Evolutionary conservation across 2,329 filamentous ascomycete genomes (phyloP), one percentile per base, ranked within the genome.

Genomic region (Colletotrichum sp.): DNA sequence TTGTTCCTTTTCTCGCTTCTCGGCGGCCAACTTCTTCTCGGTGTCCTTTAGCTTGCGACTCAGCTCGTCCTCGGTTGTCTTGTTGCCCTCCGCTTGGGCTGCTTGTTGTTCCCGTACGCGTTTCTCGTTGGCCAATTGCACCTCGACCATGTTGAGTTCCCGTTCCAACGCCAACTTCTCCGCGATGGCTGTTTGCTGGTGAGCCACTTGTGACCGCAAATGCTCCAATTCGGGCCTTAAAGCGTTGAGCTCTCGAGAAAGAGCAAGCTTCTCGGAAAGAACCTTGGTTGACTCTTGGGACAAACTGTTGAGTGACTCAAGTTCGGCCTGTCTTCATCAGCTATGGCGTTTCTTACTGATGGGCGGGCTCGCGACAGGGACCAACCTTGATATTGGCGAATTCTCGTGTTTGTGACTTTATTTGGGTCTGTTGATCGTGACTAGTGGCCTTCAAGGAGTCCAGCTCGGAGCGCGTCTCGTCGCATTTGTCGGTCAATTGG

Each of bases 81-180:
- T 75, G n/a, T 30, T 64, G 26, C 67, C 30, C 34, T 77, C 75
- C 18, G 71, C 39, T 44, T 63, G 36, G 21, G 66, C 60, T 16
- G 39, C 21, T 21, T 75, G 72, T 52, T 77, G 72, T 44, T 76
- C 75, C 44, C 77, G 73, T 21, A 69, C 83, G 71, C 83, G 81
- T 76, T 85, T 96, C 82, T 97, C 95, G 79, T 94, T 95, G 78
- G 96, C 95, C 3, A 98, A 89, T 80, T 98, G 94, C 59, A 95
- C 92, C 83, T 98, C 94, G 4, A 96, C 84, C 3, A 93, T 92
- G 81, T 90, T 93, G 32, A 98, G 84, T 84, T 97, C 95, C 63
- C 94, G 93, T 81, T 97, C 93, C 16, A 98, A 86, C 3, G 93
- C 90, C 62, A 96, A 88, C 83, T 98, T 98, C 82, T 98, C 95